Evolutionary conservation across 306 rosid species (phyloP), one percentile per base, ranked within the genome.

Genomic region (Cicer cuneatum): DNA sequence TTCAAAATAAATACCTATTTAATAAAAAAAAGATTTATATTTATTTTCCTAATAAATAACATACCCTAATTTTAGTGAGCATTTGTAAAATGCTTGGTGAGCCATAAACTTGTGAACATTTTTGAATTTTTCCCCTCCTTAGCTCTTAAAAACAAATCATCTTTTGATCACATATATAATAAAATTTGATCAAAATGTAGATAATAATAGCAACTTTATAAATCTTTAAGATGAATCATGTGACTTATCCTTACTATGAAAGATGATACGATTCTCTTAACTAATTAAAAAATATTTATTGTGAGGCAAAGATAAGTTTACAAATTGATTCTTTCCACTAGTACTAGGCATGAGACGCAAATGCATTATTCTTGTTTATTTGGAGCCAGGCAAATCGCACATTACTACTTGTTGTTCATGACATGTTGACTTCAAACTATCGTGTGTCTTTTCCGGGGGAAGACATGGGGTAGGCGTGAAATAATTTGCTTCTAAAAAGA

Each of bases 361-460:
- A 24, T 24, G 33, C 33, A 46, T 29, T 69, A 21, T 67, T 66
- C 45, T 68, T 69, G n/a, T 72, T 57, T 72, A 60, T 60, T 53
- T 48, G 67, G 76, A 71, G 69, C 84, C 87, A 83, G 77, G 73
- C 67, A 59, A 65, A 76, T 37, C 21, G 73, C 73, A 76, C 76
- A 76, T 51, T 42, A 35, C 53, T 4, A 80, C 61, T 54, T 67
- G 82, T 59, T 39, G 63, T 38, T 81, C 29, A 72, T 53, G 53
- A 73, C 78, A 7, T 54, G 77, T 66, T 67, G 71, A 71, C 82
- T 45, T 80, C 71, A 61, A 70, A n/a, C 66, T 10, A 57, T 53
- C 75, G 84, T 80, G 84, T 59, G 77, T 12, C 46, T 43, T 56
- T 24, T 18, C 42, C 1, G 18, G 12, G 24, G 37, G 64, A 69